Base-by-base conservation (phyloP, 176 grass and related monocot genomes). In the Dactylis glomerata region DNA sequence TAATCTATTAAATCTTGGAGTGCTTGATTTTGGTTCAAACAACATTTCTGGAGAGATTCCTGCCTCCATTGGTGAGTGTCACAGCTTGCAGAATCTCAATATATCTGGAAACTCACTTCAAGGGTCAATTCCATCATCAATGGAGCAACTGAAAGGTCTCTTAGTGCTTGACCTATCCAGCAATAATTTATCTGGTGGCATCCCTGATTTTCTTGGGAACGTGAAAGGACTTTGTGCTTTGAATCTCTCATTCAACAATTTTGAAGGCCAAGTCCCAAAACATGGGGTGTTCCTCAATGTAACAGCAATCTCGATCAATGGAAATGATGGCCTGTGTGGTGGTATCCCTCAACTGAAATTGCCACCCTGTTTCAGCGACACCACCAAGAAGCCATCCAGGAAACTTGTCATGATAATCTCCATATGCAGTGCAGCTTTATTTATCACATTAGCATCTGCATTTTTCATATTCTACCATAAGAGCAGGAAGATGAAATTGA, bases 221-320 rank as follows among this genome's bases (percentile, higher is more conserved):
- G 31, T 86, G 24, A 2, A 15, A 37, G 77, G 84, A 0, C 41
- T 86, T 22, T 19, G 4, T 58, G 38, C 14, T 16, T 27, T 90
- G 69, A 90, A 90, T 34, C 26, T 94, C 24, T 87, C 87, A 31
- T 91, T 87, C 84, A 94, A 94, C 66, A 73, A 76, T 75, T 87
- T 94, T 27, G 44, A 92, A 44, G 92, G 89, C 34, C 6, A 55
- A 69, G 61, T 89, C 44, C 87, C 87, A 37, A 3, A 75, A 56
- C 9, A 23, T 3, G 81, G 86, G 23, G 20, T 83, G 59, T 93
- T 93, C 63, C 47, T 79, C 14, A 88, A 93, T 80, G 24, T 55
- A 41, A 80, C 67, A 4, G 27, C 17, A 32, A 7, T 5, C 79
- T 50, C 76, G 34, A 8, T 10, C 16, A 8, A 6, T 81, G 88